Conservation (phyloP, 2,329 filamentous ascomycete species). For the Leptographium radiaticola region DNA sequence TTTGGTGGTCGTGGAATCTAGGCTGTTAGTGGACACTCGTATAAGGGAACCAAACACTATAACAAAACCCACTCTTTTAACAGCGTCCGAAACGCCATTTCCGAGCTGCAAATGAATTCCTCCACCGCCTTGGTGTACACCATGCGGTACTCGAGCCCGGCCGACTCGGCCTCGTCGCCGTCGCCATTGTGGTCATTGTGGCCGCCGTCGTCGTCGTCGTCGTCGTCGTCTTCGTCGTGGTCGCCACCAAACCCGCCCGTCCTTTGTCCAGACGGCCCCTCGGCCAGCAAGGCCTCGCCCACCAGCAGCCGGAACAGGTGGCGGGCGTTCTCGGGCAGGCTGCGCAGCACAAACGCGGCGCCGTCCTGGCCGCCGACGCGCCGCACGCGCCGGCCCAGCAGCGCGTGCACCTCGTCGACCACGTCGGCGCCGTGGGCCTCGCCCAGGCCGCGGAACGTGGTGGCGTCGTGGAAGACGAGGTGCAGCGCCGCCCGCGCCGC, state of each 20-base stretch:
- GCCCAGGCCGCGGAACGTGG: constrained; percentile 70
- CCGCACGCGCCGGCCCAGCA: constrained; percentile 68
- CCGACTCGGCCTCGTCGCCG: constrained; percentile 34
- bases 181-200: constrained; percentile 73
- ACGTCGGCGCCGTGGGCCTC: constrained; percentile 43
- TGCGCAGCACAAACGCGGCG: constrained; percentile 79
- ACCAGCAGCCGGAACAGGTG: constrained; percentile 77
- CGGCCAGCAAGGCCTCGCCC: constrained; percentile 62
- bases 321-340: constrained; percentile 82
- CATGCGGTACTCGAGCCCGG: constrained; percentile 77
- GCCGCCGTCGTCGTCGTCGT: constrained; percentile 82
- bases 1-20: constrained; percentile 92
- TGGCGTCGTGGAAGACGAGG: constrained; percentile 87
- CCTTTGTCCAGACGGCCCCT: constrained; percentile 37
- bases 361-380: constrained; percentile 82
- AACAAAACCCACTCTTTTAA: constrained; percentile 65
- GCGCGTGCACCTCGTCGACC: constrained; percentile 79
- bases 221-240: constrained; percentile 70
- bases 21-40: constrained; percentile 15
- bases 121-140: constrained; percentile 93
- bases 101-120: constrained; percentile 92
- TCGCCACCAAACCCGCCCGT: constrained; percentile 43
- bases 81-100: constrained; percentile 88
- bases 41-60: constrained; percentile 9
- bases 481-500: constrained; percentile 70